phyloP scores from a whole-genome alignment of 2,329 filamentous ascomycete genomes.

The Scleromitrula shiraiana region DNA sequence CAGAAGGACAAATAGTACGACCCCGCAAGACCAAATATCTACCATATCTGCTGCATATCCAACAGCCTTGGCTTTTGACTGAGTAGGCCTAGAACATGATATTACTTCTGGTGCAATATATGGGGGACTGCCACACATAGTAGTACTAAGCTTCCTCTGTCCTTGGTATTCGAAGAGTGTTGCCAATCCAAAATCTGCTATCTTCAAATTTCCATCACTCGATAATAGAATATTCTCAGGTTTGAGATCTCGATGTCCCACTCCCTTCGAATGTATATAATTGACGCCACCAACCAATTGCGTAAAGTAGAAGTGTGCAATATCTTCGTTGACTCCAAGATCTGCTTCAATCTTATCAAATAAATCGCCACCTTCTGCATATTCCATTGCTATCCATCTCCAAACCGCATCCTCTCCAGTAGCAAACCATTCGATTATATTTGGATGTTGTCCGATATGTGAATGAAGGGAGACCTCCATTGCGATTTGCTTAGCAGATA shows the following conservation, averaged over 20 bases:
- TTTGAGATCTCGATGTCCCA: conserved; percentile 86
- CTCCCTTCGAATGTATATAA: conserved; percentile 93
- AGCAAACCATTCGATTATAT: conserved; percentile 89
- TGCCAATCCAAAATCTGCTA: conserved; percentile 94
- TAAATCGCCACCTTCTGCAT: conserved; percentile 87
- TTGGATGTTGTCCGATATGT: conserved; percentile 79
- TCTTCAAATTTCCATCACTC: conserved; percentile 76
- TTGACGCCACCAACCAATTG: conserved; percentile 85
- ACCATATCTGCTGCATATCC: conserved; percentile 72
- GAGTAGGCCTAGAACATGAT: conserved; percentile 38
- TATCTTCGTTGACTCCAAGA: conserved; percentile 85
- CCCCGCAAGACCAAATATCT: conserved; percentile 95
- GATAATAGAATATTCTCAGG: conserved; percentile 94
- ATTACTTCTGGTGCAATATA: conserved; percentile 95
- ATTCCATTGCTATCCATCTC: conserved; percentile 98
- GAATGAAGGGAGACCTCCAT: conserved; percentile 89
- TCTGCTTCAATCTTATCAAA: conserved; percentile 99
- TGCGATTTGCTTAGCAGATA: conserved; percentile 80
- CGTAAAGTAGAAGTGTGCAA: conserved; percentile 92
- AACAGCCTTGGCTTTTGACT: conserved; percentile 42
- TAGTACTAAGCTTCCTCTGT: conserved; percentile 70
- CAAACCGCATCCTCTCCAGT: conserved; percentile 78
- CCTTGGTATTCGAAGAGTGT: conserved; percentile 89
- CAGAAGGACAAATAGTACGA: conserved; percentile 92
- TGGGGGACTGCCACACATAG: conserved; percentile 89